Evolutionary conservation across 805 yeast genomes (phyloP), one percentile per base, ranked within the genome.

Genomic region (Saccharomyces paradoxus): DNA sequence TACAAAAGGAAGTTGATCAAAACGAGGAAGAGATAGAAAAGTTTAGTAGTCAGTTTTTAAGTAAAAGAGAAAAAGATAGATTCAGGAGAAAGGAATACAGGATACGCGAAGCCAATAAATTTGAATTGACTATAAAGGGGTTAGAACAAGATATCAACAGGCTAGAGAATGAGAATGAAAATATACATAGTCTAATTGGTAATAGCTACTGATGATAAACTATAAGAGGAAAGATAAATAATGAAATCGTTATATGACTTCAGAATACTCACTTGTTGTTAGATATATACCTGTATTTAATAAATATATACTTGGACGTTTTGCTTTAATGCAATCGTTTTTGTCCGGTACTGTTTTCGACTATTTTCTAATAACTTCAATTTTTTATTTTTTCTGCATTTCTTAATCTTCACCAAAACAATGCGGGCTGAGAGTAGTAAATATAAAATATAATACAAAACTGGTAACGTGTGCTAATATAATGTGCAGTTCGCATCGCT

Each of bases 111-210:
- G 58, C 62, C 2, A 67, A 66, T 50, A 69, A 69, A 41, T 60
- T 59, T 49, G 69, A 67, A 56, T 56, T 69, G 50, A 60, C 52
- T 9, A 58, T 64, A n/a, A 69, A 67, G 55, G 71, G 66, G 3
- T 53, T 69, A 31, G 72, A 69, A 52, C 72, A 69, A 57, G 71
- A 69, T 55, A 62, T 69, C 46, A 63, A 63, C 49, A 60, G 72
- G 26, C 53, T 67, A 4, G 71, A 67, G 51, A 56, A 57, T 14
- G 72, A 66, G 50, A 68, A 68, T 51, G 65, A 62, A 21, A 63
- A 58, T 48, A 58, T 65, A 57, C 60, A 59, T 28, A 55, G 53
- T 30, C 27, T 60, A 8, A 54, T 60, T 27, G 52, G 55, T 8
- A 50, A 56, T 41, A 50, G 53, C 47, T 55, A 48, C 30, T 24